phyloP scores from a whole-genome alignment of 768 basidiomycete genomes.

The Pisolithus albus region DNA sequence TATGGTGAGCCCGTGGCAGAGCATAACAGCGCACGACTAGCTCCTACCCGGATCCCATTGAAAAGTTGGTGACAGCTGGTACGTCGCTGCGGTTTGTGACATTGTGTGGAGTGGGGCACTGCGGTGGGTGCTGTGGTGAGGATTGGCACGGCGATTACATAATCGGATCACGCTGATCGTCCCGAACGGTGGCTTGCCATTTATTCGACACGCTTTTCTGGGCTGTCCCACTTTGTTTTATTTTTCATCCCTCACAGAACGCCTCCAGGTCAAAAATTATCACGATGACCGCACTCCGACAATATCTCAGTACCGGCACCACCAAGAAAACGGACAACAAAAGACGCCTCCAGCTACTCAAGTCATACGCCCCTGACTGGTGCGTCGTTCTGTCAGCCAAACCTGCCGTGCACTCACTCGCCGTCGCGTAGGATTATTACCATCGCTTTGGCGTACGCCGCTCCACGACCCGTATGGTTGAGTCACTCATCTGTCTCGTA shows the following conservation, averaged over 20 bases:
- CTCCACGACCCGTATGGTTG: background rate
- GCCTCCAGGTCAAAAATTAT: background rate
- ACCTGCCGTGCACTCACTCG: constrained; percentile 1
- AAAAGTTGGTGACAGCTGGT: constrained; percentile 24
- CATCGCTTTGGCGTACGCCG: constrained; percentile 53
- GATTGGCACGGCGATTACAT: too few relatives aligned
- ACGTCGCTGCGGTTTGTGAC: constrained; percentile 8
- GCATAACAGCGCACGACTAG: background rate
- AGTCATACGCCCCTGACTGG: constrained; percentile 76
- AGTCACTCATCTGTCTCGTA: constrained; percentile 18
- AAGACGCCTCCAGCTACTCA: constrained; percentile 37
- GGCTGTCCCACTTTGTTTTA: too few relatives aligned
- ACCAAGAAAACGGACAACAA: constrained; percentile 18
- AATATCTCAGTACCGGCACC: constrained; percentile 2
- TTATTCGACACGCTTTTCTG: too few relatives aligned
- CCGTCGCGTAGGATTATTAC: constrained; percentile 52
- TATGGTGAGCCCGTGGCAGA: constrained; percentile 8
- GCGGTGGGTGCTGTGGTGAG: too few relatives aligned
- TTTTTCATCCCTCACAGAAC: background rate
- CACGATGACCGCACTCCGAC: constrained; percentile 11
- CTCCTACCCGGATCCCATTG: constrained; percentile 49
- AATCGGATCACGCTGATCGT: too few relatives aligned
- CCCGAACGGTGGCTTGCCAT: too few relatives aligned
- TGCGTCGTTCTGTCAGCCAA: constrained; percentile 25
- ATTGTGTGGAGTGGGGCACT: background rate